Evolutionary conservation across 163 green algal genomes (phyloP), one percentile per base, ranked within the genome.

Genomic region (Picocystis sp.): DNA sequence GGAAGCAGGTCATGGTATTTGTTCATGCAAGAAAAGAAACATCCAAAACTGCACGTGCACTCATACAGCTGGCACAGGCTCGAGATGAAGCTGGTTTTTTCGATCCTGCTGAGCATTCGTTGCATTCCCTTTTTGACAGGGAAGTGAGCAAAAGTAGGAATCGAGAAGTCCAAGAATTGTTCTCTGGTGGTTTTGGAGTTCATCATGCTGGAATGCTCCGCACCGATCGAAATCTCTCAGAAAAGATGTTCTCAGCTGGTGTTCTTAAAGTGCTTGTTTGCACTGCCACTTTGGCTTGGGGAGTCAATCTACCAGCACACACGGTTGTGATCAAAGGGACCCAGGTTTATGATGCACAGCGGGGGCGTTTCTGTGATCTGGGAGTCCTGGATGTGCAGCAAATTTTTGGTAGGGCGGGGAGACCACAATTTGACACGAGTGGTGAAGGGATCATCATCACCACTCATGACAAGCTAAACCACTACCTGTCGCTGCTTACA

Each of bases 311-410:
- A 51, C 89, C 89, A 0, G 87, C 89, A 2, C 89, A 97, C 74
- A 95, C 81, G 0, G 89, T 98, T 57, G 82, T 98, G 66, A 98
- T 98, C 74, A 95, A 95, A 71, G 90, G 85, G 50, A 94, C 84
- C 23, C 59, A 71, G 23, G 69, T 98, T 52, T 98, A 98, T 62
- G 83, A 95, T 50, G 67, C 85, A 5, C 71, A 86, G 53, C 87
- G 86, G 54, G 89, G 89, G 24, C 64, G 73, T 17, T 97, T 95
- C 60, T 77, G 62, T 1, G 83, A 98, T 46, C 66, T 98, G 41
- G 81, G 82, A 54, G 89, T 96, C 74, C 74, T 98, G 43, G 89
- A 98, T 47, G 89, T 98, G 46, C 88, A 94, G 77, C 89, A 98
- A 74, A 94, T 98, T 62, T 96, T 96, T 66, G 85, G 85, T 2